Base-by-base conservation (phyloP, 345 rosid genomes). In the Iberis pinnata region DNA sequence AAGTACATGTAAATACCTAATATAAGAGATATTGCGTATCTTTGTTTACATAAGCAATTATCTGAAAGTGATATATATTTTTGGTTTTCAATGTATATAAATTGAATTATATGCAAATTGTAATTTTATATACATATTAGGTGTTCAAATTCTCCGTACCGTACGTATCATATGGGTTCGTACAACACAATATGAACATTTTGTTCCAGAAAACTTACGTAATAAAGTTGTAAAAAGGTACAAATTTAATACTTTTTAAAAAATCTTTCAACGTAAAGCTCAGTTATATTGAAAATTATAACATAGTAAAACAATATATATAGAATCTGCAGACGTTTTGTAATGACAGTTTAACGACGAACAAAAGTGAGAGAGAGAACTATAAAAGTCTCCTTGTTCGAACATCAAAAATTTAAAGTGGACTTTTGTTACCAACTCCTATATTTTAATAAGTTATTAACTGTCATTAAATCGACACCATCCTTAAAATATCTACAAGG, bases 391-490 rank as follows among this genome's bases (percentile, higher is more conserved):
- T 27, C 47, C 6, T 40, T 12, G 17, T 16, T 13, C 7, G 8
- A 40, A 54, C 47, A 24, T 8, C 48, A 26, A 8, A 26, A 29
- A n/a, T n/a, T 27, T 40, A 26, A 4, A 12, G 49, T 41, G 24
- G 66, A 62, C 60, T n/a, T 53, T 62, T 43, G 45, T 62, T 45
- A 43, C 39, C 67, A 31, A 64, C 18, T 12, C 50, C 8, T 26
- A 29, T 31, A 20, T 16, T 18, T 27, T 36, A 36, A 14, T 15
- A 17, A 19, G 33, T 18, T 8, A 18, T 39, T 49, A 60, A 39
- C 13, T 40, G 18, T 32, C 48, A 29, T 38, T 13, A 33, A 54
- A 45, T 64, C 56, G 14, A 54, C 31, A 41, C 51, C 31, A 61
- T 51, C 37, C 58, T 50, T 12, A 20, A 12, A 14, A 20, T 32